Conservation (phyloP, 768 basidiomycete species). For the Lactarius deliciosus region DNA sequence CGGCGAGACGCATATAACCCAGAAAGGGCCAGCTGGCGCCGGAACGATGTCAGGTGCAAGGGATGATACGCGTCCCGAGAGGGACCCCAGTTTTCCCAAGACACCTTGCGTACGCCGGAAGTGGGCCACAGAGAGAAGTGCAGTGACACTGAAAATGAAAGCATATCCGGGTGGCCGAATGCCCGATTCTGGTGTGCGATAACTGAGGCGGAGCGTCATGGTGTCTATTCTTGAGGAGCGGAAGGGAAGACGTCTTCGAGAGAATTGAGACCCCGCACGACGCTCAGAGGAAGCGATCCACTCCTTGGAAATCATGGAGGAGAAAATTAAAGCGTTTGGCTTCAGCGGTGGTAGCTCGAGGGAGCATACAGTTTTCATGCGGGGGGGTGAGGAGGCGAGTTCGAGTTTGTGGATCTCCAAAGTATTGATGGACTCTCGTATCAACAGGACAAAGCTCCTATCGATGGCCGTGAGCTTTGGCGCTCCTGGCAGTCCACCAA, state of each 20-base stretch:
- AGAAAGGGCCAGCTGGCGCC: slow-evolving; percentile 7
- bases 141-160: neutral
- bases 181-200: neutral
- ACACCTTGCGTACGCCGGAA: neutral
- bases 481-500: neutral
- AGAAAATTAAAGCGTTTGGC: neutral
- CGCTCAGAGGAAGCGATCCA: slow-evolving; percentile 6
- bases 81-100: slow-evolving; percentile 15
- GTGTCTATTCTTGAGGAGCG: slow-evolving; percentile 2
- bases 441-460: neutral
- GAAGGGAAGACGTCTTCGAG: slow-evolving; percentile 7
- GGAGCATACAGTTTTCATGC: neutral
- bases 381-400: neutral
- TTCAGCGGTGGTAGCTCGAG: slow-evolving; percentile 11
- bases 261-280: neutral
- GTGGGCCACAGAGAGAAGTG: neutral
- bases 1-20: neutral
- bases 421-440: neutral
- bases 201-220: slow-evolving; percentile 10
- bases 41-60: neutral
- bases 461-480: slow-evolving; percentile 3
- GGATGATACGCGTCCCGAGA: neutral
- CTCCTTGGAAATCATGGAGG: neutral
- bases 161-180: neutral
- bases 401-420: slow-evolving; percentile 13